These are phyloP conservation scores for Pseudozyma sp. DNA, from an alignment of 1,284 basidiomycete species.

Conservation along the genomic window DNA sequence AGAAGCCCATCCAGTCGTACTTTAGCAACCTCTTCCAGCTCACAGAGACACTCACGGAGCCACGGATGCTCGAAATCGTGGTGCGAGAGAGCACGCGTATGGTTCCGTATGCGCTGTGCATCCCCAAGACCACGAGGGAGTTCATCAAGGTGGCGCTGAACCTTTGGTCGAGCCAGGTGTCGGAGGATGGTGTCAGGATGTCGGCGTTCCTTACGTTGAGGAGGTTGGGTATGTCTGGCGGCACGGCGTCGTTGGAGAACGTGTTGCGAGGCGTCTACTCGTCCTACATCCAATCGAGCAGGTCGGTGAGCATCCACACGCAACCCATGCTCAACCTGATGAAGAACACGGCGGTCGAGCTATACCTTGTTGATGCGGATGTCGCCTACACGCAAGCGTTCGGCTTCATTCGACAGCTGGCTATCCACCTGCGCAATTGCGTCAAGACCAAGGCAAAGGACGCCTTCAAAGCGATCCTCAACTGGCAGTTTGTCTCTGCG, in stretches of 20 bases:
- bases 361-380: constrained; percentile 79
- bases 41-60: constrained; percentile 60
- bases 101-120: constrained; percentile 63
- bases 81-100: constrained; percentile 65
- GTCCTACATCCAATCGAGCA: constrained; percentile 82
- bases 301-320: constrained; percentile 85
- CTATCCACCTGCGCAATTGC: constrained; percentile 89
- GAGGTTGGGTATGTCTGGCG: constrained; percentile 81
- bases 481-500: constrained; percentile 97
- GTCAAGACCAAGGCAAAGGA: constrained; percentile 80
- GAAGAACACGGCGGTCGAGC: constrained; percentile 96
- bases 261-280: constrained; percentile 91
- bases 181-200: constrained; percentile 84
- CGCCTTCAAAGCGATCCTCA: constrained; percentile 70
- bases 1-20: constrained; percentile 83
- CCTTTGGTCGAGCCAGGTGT: constrained; percentile 75
- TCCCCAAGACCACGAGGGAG: constrained; percentile 58
- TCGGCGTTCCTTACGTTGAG: constrained; percentile 88
- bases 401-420: constrained; percentile 94
- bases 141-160: constrained; percentile 64
- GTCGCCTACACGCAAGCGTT: constrained; percentile 93
- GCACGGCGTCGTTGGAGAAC: constrained; percentile 84
- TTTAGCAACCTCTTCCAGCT: constrained; percentile 63
- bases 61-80: constrained; percentile 73
- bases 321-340: constrained; percentile 94